A percentile compares a stretch with the other conserved stretches of the same genome.
Evolutionary conservation across 768 basidiomycete species (phyloP).

Genomic region (Cubamyces sp.): DNA sequence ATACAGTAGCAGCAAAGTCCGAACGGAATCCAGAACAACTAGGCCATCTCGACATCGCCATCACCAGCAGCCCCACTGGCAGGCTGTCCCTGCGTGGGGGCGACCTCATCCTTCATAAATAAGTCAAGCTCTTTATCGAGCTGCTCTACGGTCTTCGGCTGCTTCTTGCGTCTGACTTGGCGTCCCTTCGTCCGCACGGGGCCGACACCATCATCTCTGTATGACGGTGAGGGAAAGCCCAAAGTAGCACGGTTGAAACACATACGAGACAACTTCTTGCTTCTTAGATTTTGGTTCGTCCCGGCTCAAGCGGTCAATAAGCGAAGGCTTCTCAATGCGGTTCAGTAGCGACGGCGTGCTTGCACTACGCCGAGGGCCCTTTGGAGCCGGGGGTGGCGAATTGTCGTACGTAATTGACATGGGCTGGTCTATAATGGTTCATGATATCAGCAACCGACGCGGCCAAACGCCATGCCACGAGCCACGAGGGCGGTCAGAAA

Average conservation of each 20-base stretch:
- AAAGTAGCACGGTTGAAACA: neutral
- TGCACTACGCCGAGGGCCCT: conserved; percentile 49
- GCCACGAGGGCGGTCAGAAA: no score
- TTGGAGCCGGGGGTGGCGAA: conserved; percentile 38
- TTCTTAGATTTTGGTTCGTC: conserved; percentile 41
- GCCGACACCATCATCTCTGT: conserved; percentile 32
- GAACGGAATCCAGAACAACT: neutral
- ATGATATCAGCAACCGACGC: conserved; percentile 2
- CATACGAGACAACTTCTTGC: neutral
- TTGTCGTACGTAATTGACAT: conserved; percentile 72
- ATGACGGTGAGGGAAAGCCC: neutral
- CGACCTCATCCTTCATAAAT: conserved; percentile 68
- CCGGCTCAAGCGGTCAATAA: conserved; percentile 64
- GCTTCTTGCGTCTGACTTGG: conserved; percentile 33
- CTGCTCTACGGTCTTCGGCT: conserved; percentile 78
- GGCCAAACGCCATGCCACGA: neutral
- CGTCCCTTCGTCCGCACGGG: conserved; percentile 42
- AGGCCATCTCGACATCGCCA: conserved; percentile 30
- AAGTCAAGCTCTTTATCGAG: conserved; percentile 88
- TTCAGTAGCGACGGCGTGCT: conserved; percentile 59
- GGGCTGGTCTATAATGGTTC: conserved; percentile 61
- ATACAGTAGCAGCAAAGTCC: conserved; percentile 8
- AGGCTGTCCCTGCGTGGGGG: conserved; percentile 36
- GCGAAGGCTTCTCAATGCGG: conserved; percentile 75
- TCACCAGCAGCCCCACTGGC: conserved; percentile 22